Base-by-base conservation (phyloP, 345 rosid species). In the Salix koriyanagi region DNA sequence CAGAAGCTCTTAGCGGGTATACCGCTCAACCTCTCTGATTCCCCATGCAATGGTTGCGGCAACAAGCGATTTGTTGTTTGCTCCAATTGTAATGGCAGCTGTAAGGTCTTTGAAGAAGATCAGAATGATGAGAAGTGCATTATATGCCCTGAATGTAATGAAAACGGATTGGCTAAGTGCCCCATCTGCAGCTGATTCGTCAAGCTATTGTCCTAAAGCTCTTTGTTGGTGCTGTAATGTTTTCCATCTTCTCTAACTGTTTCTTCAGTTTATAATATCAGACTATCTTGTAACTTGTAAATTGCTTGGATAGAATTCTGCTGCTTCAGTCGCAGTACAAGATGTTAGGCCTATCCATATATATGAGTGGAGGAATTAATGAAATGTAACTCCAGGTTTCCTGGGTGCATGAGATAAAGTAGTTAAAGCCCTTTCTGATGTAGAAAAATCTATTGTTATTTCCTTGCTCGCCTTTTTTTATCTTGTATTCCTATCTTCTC, bases 101-200 rank as follows among this genome's bases (percentile, higher is more conserved):
- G 90, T 28, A 93, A 82, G 80, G 78, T 90, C 42, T 62, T 81
- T 46, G 85, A 82, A 8, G 83, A 79, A 39, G 79, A 68, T 15
- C 84, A 77, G 42, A 8, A 39, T 8, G 79, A 76, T 19, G 81
- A 67, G 21, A 11, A 74, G 74, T 79, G 77, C 56, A 83, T 91
- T 19, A 83, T 88, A 82, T 96, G 99, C 79, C 76, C 73, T 19
- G 91, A 85, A 1, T 93, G 97, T 73, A 96, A 96, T 30, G 96
- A 93, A 83, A 93, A 93, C 76, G 99, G 99, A 28, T 81, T 96
- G 83, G 85, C 89, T 50, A 90, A 74, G 71, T 96, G 98, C 81
- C 77, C 86, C 62, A 64, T 85, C 77, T 91, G 98, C 84, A 76
- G 88, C 88, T 90, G 85, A 25, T 25, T 25, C 1, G 46, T 14